A percentile compares a stretch with the other conserved stretches of the same genome.
phyloP scores from a whole-genome alignment of 2,329 filamentous ascomycete species.

The Talaromyces sp. region DNA sequence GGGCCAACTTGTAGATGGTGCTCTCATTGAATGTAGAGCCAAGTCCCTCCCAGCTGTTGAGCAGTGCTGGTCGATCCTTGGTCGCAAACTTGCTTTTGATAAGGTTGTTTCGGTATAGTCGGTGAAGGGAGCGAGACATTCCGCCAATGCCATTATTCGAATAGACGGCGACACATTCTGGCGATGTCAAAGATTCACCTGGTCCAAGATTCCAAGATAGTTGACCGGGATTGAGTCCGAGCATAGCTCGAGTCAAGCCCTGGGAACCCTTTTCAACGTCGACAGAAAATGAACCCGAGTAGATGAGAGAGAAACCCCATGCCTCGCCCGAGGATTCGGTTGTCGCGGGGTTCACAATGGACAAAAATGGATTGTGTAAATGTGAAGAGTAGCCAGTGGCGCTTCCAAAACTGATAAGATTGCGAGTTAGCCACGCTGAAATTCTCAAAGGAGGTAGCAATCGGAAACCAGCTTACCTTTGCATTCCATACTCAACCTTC shows the following conservation, averaged over 20 bases:
- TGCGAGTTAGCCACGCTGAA: neutral
- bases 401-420: constrained; percentile 58
- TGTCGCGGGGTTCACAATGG: constrained; percentile 58
- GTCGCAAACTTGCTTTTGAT: constrained; percentile 60
- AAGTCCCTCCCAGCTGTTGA: constrained; percentile 70
- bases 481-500: constrained; percentile 59
- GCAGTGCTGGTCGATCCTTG: constrained; percentile 56
- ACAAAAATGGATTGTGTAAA: constrained; percentile 66
- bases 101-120: constrained; percentile 64
- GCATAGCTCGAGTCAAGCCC: constrained; percentile 61
- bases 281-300: constrained; percentile 64
- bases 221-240: constrained; percentile 65
- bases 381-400: constrained; percentile 65
- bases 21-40: constrained; percentile 61
- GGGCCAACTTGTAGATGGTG: constrained; percentile 58
- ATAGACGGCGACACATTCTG: constrained; percentile 64
- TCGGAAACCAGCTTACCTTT: constrained; percentile 47
- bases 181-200: constrained; percentile 59
- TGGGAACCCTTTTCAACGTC: constrained; percentile 66
- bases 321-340: constrained; percentile 65
- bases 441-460: neutral
- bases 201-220: constrained; percentile 61
- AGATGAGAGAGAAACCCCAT: constrained; percentile 67
- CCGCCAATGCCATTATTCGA: constrained; percentile 61
- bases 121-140: constrained; percentile 65